Evolutionary conservation across 345 rosid genomes (phyloP).

Genomic region (Atalantia buxifolia): DNA sequence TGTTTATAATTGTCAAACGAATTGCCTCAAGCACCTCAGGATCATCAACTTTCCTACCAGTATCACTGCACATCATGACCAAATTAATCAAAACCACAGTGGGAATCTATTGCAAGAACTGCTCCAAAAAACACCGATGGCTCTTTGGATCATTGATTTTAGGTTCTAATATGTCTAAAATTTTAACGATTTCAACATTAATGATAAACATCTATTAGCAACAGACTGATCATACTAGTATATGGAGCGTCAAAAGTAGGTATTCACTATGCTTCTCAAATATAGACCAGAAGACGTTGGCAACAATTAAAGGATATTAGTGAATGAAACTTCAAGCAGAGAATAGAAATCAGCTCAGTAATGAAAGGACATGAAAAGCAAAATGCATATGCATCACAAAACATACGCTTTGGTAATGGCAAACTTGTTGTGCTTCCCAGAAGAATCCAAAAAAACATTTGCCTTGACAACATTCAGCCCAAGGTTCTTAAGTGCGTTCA

Average conservation of each 20-base stretch:
- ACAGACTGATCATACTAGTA: not conserved
- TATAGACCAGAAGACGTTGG: not conserved
- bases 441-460: constrained; percentile 82
- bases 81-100: constrained; percentile 5
- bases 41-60: constrained; percentile 93
- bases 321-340: not conserved
- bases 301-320: not conserved
- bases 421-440: constrained; percentile 93
- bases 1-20: constrained; percentile 91
- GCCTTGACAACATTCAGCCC: constrained; percentile 95
- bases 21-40: constrained; percentile 96
- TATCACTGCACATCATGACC: constrained; percentile 44
- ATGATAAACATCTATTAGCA: not conserved
- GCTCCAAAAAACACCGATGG: not conserved
- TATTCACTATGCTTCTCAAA: not conserved
- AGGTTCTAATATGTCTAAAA: not conserved
- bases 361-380: not conserved
- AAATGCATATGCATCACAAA: constrained; percentile 5
- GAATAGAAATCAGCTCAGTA: not conserved
- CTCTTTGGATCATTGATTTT: not conserved
- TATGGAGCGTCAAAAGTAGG: not conserved
- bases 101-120: not conserved
- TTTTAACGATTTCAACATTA: not conserved
- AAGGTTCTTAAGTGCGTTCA: constrained; percentile 88
- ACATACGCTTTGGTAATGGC: constrained; percentile 82